Evolutionary conservation across 441 rosid species (phyloP), one percentile per base, ranked within the genome.

Genomic region (Cnidoscolus chayamansa): DNA sequence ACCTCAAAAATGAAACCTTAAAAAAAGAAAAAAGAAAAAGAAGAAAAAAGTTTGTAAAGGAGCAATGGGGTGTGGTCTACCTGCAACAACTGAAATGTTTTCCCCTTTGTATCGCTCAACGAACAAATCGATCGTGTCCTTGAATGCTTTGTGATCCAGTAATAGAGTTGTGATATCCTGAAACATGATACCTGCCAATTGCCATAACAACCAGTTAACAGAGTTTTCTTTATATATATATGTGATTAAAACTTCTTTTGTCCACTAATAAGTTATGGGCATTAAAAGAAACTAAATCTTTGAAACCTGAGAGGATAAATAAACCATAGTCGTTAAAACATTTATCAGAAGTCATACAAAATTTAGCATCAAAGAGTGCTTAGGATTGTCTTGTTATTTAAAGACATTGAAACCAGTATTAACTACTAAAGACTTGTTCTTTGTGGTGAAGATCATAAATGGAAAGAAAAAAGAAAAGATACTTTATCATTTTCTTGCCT

Each of bases 11-110:
- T 37, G 48, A 70, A 60, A 76, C 45, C 7, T 40, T 4, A 5
- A 66, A 31, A 63, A 72, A 65, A 4, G 1, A 54, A 63, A 59
- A 10, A 11, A 40, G 25, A 89, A 81, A 20, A 89, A 75, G 53
- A 48, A 65, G 11, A 25, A 50, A 4, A 25, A 10, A 2, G 5
- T 2, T 35, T 2, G 5, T 35, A 30, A 48, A 55, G 2, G 63
- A 60, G 32, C 50, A 58, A 51, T 49, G 16, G 56, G 59, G 25
- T 62, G 3, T 0, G 37, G 63, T 54, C 74, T 79, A 93, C 98
- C 98, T 86, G 97, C 96, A 84, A 93, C 97, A 53, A 88, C 91
- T 19, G 96, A 89, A 67, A 93, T 91, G 83, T 89, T 84, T 82
- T 82, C 84, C 68, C 83, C 94, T 78, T 70, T 82, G 80, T 93